These are phyloP conservation scores for Auricularia auricula-judae DNA, from an alignment of 768 basidiomycete species.

Conservation along the genomic window DNA sequence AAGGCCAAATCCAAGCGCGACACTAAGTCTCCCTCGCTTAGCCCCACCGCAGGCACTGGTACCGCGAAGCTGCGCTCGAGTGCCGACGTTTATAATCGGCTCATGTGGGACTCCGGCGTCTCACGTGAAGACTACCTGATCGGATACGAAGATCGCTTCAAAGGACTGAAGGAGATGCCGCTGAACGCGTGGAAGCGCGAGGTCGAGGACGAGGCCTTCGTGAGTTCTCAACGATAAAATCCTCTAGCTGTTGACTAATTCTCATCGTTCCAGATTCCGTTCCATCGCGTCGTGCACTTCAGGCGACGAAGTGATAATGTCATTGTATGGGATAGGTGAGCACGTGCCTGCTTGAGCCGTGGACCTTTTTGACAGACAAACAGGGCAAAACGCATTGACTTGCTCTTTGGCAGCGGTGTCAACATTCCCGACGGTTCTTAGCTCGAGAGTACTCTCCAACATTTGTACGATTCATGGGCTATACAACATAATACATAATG, in stretches of 20 bases:
- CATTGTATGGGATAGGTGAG: constrained; percentile 13
- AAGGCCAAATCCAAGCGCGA: neutral
- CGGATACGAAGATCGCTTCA: constrained; percentile 17
- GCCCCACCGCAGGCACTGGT: neutral
- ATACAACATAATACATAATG: neutral
- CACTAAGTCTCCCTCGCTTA: neutral
- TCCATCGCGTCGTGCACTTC: constrained; percentile 16
- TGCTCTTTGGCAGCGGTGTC: neutral
- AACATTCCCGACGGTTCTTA: neutral
- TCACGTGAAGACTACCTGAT: constrained; percentile 11
- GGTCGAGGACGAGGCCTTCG: constrained; percentile 16
- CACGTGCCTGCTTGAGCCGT: neutral
- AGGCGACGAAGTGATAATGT: constrained; percentile 9
- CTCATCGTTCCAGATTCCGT: constrained; percentile 12
- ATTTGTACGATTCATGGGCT: neutral
- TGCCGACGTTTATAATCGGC: constrained; percentile 14
- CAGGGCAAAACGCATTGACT: neutral
- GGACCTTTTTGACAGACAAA: neutral
- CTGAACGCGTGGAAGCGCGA: constrained; percentile 14
- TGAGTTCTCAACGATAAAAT: constrained; percentile 4
- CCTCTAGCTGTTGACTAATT: neutral
- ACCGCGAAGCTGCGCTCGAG: constrained; percentile 13
- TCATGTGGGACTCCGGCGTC: constrained; percentile 14
- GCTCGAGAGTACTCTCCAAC: no score
- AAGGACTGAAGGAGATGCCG: constrained; percentile 12